A percentile compares a stretch with the other conserved stretches of the same genome.
Evolutionary conservation across 73 alveolate genomes (phyloP).

Genomic region (Paramecium biaurelia): DNA sequence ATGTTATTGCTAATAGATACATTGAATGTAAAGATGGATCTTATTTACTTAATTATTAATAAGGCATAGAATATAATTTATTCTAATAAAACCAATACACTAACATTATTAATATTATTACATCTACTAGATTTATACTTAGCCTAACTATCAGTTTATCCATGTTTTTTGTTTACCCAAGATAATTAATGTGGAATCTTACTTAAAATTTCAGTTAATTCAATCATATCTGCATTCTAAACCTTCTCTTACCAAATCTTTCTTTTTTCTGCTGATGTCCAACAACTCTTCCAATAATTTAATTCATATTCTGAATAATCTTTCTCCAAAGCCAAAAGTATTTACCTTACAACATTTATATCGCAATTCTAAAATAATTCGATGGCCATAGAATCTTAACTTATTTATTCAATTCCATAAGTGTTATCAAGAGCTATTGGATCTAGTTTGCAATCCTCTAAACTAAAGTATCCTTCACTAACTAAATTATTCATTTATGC

Average conservation of each 20-base stretch:
- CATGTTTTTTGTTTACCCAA: conserved; percentile 39
- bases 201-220: not conserved
- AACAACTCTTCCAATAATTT: conserved; percentile 46
- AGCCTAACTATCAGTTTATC: not conserved
- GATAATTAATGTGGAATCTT: conserved; percentile 32
- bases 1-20: conserved; percentile 14
- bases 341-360: not conserved
- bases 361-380: not conserved
- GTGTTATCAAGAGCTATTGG: not conserved
- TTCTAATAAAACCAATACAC: conserved; percentile 50
- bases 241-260: conserved; percentile 37
- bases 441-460: not conserved
- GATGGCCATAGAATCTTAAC: not conserved
- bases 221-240: not conserved
- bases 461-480: not conserved
- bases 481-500: not conserved
- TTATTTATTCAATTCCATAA: not conserved
- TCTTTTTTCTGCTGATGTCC: conserved; percentile 47
- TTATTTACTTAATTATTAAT: conserved; percentile 14
- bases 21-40: not conserved
- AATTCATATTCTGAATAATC: conserved; percentile 31
- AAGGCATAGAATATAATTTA: conserved; percentile 16
- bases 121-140: conserved; percentile 53
- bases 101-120: not conserved
- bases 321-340: not conserved